A percentile compares a stretch with the other conserved stretches of the same genome.
Conservation (phyloP, 768 basidiomycete species). For the Tubosaeta sp. region DNA sequence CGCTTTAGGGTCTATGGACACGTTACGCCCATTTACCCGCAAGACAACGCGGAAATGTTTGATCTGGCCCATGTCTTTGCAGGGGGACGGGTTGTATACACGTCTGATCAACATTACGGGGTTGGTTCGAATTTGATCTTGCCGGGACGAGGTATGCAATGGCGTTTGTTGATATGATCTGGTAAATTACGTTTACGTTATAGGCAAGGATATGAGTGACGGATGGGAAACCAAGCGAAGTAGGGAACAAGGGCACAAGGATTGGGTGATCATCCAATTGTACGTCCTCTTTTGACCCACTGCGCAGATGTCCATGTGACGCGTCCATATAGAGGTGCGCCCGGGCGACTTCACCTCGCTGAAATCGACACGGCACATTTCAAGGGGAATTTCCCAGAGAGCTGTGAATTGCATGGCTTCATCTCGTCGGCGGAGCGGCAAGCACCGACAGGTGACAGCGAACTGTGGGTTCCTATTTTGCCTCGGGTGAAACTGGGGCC, state of each 20-base stretch:
- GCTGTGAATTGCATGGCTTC: slow-evolving; percentile 72
- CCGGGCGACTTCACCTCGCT: slow-evolving; percentile 67
- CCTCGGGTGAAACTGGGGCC: slow-evolving; percentile 80
- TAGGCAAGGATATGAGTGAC: slow-evolving; percentile 89
- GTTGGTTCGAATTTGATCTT: slow-evolving; percentile 86
- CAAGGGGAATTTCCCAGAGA: slow-evolving; percentile 93
- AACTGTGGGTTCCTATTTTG: slow-evolving; percentile 70
- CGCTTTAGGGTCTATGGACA: slow-evolving; percentile 89
- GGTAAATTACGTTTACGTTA: neutral
- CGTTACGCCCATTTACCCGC: slow-evolving; percentile 62
- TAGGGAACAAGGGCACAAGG: slow-evolving; percentile 71
- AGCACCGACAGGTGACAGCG: slow-evolving; percentile 35
- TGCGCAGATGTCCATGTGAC: neutral
- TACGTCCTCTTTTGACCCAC: slow-evolving; percentile 30
- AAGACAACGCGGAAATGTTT: slow-evolving; percentile 45
- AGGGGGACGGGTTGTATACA: slow-evolving; percentile 78
- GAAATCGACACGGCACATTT: slow-evolving; percentile 96
- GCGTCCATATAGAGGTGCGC: slow-evolving; percentile 51
- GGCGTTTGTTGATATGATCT: neutral
- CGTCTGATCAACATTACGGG: slow-evolving; percentile 95
- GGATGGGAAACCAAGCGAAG: slow-evolving; percentile 98
- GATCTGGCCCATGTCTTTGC: slow-evolving; percentile 91
- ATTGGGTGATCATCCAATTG: slow-evolving; percentile 91
- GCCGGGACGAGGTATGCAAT: slow-evolving; percentile 72
- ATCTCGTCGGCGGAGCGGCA: slow-evolving; percentile 22